These are phyloP conservation scores for Umbelopsis sp. DNA, from an alignment of 192 early-diverging fungal species.

Conservation along the genomic window DNA sequence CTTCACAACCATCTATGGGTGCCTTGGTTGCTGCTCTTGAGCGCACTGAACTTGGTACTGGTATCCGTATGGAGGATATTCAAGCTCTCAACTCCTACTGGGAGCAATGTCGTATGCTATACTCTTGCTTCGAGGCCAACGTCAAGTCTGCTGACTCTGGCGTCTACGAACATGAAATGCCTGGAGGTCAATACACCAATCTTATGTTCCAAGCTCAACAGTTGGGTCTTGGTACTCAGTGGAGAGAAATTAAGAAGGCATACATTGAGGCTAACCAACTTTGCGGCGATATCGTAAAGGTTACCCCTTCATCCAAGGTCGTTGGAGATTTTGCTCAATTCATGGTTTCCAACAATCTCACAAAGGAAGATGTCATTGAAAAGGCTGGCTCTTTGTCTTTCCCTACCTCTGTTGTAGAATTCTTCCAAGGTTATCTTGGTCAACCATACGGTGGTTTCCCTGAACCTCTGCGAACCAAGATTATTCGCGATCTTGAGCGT, in stretches of 20 bases:
- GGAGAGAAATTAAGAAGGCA: constrained; percentile 92
- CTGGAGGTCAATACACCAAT: constrained; percentile 98
- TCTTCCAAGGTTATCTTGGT: constrained; percentile 95
- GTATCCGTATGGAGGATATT: constrained; percentile 78
- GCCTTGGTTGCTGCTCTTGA: constrained; percentile 86
- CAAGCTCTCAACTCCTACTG: constrained; percentile 92
- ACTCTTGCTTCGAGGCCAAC: constrained; percentile 95
- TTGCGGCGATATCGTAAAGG: constrained; percentile 97
- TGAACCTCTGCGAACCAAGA: constrained; percentile 81
- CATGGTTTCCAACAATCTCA: constrained; percentile 90
- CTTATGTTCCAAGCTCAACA: constrained; percentile 96
- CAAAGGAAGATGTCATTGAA: constrained; percentile 73
- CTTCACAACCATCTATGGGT: constrained; percentile 97
- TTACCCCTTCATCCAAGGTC: constrained; percentile 97
- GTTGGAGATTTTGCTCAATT: constrained; percentile 98
- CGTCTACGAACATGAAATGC: constrained; percentile 97
- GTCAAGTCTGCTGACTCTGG: constrained; percentile 87
- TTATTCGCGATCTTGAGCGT: constrained; percentile 74
- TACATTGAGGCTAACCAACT: constrained; percentile 90
- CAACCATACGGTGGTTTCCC: constrained; percentile 95
- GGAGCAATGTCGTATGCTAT: constrained; percentile 93
- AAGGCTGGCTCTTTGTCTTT: constrained; percentile 83
- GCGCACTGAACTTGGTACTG: constrained; percentile 80
- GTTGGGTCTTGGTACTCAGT: constrained; percentile 88
- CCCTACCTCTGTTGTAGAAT: constrained; percentile 93